Percentiles rank a stretch among this genome's conserved stretches.
These are phyloP conservation scores for Limnanthes douglasii DNA, from an alignment of 345 rosid species.

Conservation along the genomic window DNA sequence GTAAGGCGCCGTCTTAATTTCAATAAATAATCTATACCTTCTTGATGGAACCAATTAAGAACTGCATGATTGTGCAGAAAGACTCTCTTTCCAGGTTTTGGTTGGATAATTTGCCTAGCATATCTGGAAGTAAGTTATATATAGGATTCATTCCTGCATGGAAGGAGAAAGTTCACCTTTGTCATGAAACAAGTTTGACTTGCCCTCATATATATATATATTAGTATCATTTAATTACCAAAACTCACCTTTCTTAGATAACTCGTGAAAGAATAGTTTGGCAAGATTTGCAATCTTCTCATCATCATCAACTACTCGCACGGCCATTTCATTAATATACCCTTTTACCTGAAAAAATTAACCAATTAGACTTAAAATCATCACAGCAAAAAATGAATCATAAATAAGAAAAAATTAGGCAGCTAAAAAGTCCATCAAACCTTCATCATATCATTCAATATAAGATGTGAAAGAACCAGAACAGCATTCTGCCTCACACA, in stretches of 20 bases:
- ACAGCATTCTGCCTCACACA: constrained; percentile 96
- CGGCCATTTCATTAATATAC: constrained; percentile 85
- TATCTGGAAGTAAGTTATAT: constrained; percentile 93
- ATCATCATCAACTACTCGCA: constrained; percentile 69
- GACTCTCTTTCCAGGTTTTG: constrained; percentile 62
- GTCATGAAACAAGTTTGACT: constrained; percentile 1
- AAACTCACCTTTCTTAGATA: constrained; percentile 83
- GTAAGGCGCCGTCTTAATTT: constrained; percentile 6
- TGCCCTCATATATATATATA: constrained; percentile 1
- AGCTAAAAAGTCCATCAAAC: constrained; percentile 16
- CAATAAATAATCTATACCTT: constrained; percentile 34
- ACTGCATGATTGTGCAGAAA: constrained; percentile 91
- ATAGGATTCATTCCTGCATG: constrained; percentile 86
- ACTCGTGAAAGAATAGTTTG: constrained; percentile 77
- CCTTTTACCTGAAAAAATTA: constrained; percentile 71
- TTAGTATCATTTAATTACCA: neutral
- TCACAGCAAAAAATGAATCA: constrained; percentile 2
- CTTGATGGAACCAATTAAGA: constrained; percentile 87
- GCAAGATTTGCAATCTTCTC: constrained; percentile 89
- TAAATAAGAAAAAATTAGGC: constrained; percentile 8
- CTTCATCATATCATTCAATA: constrained; percentile 99
- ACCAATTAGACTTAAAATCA: constrained; percentile 12
- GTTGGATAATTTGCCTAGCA: constrained; percentile 66
- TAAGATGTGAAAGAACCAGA: constrained; percentile 94
- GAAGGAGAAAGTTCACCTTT: no score